Percentiles rank a stretch among this genome's conserved stretches.
Evolutionary conservation across 768 basidiomycete genomes (phyloP).

Genomic region (Chiua virens): DNA sequence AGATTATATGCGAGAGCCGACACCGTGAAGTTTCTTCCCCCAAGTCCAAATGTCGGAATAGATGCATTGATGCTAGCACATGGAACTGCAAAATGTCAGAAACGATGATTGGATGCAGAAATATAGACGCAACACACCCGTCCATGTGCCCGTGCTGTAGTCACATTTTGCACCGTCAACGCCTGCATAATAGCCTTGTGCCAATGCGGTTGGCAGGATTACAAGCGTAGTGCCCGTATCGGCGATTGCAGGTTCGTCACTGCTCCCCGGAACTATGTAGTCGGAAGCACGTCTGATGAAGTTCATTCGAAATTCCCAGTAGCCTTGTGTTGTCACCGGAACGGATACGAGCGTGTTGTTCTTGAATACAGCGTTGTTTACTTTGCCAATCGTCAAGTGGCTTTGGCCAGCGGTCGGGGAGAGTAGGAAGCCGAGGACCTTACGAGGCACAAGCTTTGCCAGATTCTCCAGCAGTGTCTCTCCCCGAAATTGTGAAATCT

Average conservation of each 20-base stretch:
- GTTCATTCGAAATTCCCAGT: slow-evolving; percentile 37
- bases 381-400: slow-evolving; percentile 25
- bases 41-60: slow-evolving; percentile 33
- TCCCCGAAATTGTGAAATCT: slow-evolving; percentile 33
- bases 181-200: slow-evolving; percentile 20
- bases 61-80: slow-evolving; percentile 16
- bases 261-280: neutral
- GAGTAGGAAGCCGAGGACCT: slow-evolving; percentile 47
- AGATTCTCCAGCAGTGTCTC: slow-evolving; percentile 41
- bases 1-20: slow-evolving; percentile 37
- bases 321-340: slow-evolving; percentile 27
- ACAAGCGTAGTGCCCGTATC: slow-evolving; percentile 33
- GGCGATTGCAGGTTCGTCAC: slow-evolving; percentile 24
- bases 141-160: slow-evolving; percentile 29
- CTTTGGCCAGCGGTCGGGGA: slow-evolving; percentile 21
- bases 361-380: slow-evolving; percentile 50
- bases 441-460: slow-evolving; percentile 19
- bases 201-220: slow-evolving; percentile 15
- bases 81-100: slow-evolving; percentile 10
- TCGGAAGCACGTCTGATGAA: slow-evolving; percentile 4
- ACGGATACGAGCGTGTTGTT: slow-evolving; percentile 40
- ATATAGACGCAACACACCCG: slow-evolving; percentile 15
- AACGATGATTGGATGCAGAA: neutral
- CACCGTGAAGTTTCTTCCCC: slow-evolving; percentile 34
- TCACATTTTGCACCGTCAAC: slow-evolving; percentile 22